Evolutionary conservation across 2,329 filamentous ascomycete genomes (phyloP), one percentile per base, ranked within the genome.

Genomic region (Drechslerella dactyloides): DNA sequence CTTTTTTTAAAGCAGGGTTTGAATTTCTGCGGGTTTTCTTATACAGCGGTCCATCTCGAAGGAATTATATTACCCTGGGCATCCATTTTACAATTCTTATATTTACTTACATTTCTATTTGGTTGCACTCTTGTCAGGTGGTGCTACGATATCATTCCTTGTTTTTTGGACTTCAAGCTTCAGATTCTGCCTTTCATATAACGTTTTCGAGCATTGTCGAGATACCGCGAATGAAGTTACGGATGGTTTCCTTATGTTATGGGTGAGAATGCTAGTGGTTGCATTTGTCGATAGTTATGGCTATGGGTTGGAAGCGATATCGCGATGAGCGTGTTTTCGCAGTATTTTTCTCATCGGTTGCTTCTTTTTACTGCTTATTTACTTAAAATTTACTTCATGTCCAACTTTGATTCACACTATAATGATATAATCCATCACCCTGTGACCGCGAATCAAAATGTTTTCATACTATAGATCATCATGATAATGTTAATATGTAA

Each of bases 181-280:
- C 37, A 33, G 27, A 33, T 3, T 33, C n/a, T 42, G 37, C n/a
- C 13, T 42, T 42, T 42, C n/a, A 2, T 42, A 4, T 42, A n/a
- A n/a, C n/a, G n/a, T 42, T 42, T 42, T 42, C 37, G 37, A 15
- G 37, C 37, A 42, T 42, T 42, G 37, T 15, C 37, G 11, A 33
- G 37, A 42, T 42, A 42, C 37, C 37, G 37, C 37, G 37, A 42
- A 42, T 42, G 37, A 42, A 42, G 37, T 42, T 42, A 42, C 37
- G 37, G 37, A 42, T 13, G n/a, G 13, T 42, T 42, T 42, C 37
- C n/a, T 17, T 42, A 13, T 42, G 2, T 4, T 42, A 33, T 33
- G 27, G 27, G 27, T 33, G 27, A 33, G 37, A 42, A 13, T 42
- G 11, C n/a, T 42, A 42, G 27, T 33, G 27, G 27, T 42, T 42